Evolutionary conservation across 2,329 filamentous ascomycete species (phyloP), one percentile per base, ranked within the genome.

Genomic region (Helminthosporium solani): DNA sequence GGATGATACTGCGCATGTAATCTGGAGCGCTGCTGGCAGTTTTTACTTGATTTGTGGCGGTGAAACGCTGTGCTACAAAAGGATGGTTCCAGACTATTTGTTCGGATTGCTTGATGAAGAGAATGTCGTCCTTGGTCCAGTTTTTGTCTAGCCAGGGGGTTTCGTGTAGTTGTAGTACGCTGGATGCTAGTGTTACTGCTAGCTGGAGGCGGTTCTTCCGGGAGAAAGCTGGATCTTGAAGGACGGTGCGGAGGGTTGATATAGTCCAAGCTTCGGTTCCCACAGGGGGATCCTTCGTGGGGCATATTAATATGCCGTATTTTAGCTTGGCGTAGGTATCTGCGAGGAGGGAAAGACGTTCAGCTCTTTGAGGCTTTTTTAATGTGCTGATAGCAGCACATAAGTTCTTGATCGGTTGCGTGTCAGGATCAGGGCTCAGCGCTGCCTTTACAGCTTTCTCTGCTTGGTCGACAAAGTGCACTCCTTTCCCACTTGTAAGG

Each of bases 81-180:
- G 50, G 52, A 20, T 56, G 53, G 23, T 58, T 50, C 20, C 57
- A 60, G 1, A 40, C n/a, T 4, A 38, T 48, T 3, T 42, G 28
- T 6, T 48, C 54, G 0, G 46, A 42, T 2, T 52, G 37, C 6
- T 60, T 46, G 8, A 63, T 47, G 16, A 63, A 61, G 23, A 56
- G 49, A 4, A 64, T 61, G 33, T 54, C 50, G 19, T 60, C 49
- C 18, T 59, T 53, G 2, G 52, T 46, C 58, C 57, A 66, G n/a
- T 49, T 40, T 6, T 57, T 49, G 1, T 49, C 41, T 2, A 64
- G 52, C 57, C 60, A 64, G 1, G 54, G 49, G 2, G 61, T 64
- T 27, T 61, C 46, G 19, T 62, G 49, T 1, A 63, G 46, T 15
- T 63, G 58, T 2, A 63, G 25, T 3, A 63, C 55, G 25, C 53